Evolutionary conservation across 2,329 filamentous ascomycete species (phyloP), one percentile per base, ranked within the genome.

Genomic region (Emergomyces africanus): DNA sequence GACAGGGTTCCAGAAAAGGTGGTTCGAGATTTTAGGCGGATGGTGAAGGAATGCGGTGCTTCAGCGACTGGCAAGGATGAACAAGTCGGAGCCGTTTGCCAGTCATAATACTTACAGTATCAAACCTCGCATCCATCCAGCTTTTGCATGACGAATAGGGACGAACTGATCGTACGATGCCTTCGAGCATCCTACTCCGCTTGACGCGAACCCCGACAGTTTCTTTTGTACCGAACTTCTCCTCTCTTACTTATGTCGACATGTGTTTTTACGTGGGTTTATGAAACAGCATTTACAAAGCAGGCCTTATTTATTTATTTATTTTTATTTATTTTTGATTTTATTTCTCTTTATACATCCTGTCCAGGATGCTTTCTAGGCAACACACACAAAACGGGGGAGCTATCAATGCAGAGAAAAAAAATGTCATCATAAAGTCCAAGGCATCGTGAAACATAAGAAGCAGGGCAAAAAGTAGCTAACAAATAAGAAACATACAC

Each of bases 1-100:
- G 90, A 96, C 69, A 89, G 91, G 74, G 91, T 97, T 66, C 91
- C 94, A 15, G 82, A 84, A 66, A 90, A 97, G 64, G 90, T 97
- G 54, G 90, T 99, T 58, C 84, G 86, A 66, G 90, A 92, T 71
- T 97, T 97, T 78, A 89, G 88, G 68, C 88, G 89, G 74, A 90
- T 95, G 82, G 88, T 96, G 66, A 84, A 87, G 64, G 88, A 94
- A 69, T 86, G 82, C 74, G 86, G 69, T 55, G 68, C 42, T 37
- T 8, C 69, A 8, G 48, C 61, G 35, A 64, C 68, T 20, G 66
- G 70, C 50, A 73, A 74, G 59, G 68, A 70, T 58, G 69, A 72
- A 64, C 61, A 60, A 39, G 39, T 56, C 25, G 53, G 62, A 41
- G 60, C 61, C 23, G 60, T 62, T 61, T 54, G 60, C 59, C 59